A percentile compares a stretch with the other conserved stretches of the same genome.
These are phyloP conservation scores for Russula sp. DNA, from an alignment of 768 basidiomycete genomes.

Conservation along the genomic window DNA sequence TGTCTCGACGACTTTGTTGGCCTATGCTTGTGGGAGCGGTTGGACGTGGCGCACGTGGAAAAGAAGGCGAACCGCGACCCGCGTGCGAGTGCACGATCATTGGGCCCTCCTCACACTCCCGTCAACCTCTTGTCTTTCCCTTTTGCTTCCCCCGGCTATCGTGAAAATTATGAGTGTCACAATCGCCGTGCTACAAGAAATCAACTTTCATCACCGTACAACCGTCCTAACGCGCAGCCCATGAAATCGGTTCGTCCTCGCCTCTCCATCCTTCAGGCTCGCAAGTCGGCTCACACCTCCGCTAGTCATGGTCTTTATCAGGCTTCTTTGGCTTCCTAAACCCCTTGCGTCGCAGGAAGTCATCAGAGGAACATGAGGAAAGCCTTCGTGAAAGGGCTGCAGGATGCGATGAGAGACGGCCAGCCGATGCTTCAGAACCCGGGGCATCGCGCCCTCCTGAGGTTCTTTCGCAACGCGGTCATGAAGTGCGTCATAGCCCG, in stretches of 20 bases:
- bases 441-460: slow-evolving; percentile 7
- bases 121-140: neutral
- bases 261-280: slow-evolving; percentile 8
- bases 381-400: slow-evolving; percentile 13
- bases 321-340: slow-evolving; percentile 47
- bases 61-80: slow-evolving; percentile 12
- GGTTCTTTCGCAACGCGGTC: slow-evolving; percentile 24
- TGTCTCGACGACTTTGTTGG: slow-evolving; percentile 49
- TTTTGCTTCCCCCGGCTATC: neutral
- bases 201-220: slow-evolving; percentile 48
- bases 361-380: slow-evolving; percentile 19
- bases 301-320: slow-evolving; percentile 45
- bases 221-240: slow-evolving; percentile 34
- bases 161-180: slow-evolving; percentile 47
- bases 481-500: slow-evolving; percentile 13
- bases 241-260: slow-evolving; percentile 45
- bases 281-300: slow-evolving; percentile 26
- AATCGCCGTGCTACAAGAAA: slow-evolving; percentile 24
- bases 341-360: slow-evolving; percentile 35
- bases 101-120: neutral
- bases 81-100: too few relatives aligned
- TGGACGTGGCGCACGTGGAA: slow-evolving; percentile 13
- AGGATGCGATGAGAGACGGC: slow-evolving; percentile 9
- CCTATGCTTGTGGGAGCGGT: slow-evolving; percentile 32
- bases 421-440: slow-evolving; percentile 2